Evolutionary conservation across 306 rosid species (phyloP), one percentile per base, ranked within the genome.

Genomic region (Cucumis hystrix): DNA sequence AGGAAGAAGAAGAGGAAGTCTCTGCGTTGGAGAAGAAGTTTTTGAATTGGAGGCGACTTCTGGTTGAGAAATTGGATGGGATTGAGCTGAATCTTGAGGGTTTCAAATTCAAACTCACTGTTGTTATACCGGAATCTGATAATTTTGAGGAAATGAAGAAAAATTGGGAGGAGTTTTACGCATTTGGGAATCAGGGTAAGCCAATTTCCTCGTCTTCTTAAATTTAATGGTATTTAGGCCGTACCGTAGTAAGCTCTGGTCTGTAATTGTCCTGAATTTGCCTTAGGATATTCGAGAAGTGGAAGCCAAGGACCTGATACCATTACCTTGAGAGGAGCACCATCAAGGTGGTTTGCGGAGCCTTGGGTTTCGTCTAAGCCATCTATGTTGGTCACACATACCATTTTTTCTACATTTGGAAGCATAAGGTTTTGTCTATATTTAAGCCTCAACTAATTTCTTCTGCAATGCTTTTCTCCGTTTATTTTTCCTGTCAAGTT

Each of bases 261-360:
- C 35, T n/a, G 28, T 35, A 78, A 69, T 7, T 75, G 5, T 72
- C 25, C 12, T 39, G 18, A 4, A 6, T 68, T 20, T 75, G 39
- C 56, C 23, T 66, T 86, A 86, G 93, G 93, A 73, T 77, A 80
- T 79, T 82, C 89, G 47, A 86, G 85, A 86, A 77, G 77, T 80
- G 88, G 80, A 83, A 86, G 64, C 52, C 87, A 83, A 43, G 90
- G 89, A 54, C 89, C 92, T 2, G 97, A 95, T 80, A 95, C 98
- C 0, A 81, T 92, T 40, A 76, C 89, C 11, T 72, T 95, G 40
- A 85, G 87, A 55, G 96, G 92, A 6, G 81, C 88, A 10, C 98
- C 98, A 0, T 95, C 97, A 12, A 84, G 97, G 41, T 95, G 98
- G 98, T 95, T 95, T 60, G 89, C 97, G 0, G 98, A 95, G 85